Conservation (phyloP, 768 basidiomycete species). For the Mycena leptocephala region DNA sequence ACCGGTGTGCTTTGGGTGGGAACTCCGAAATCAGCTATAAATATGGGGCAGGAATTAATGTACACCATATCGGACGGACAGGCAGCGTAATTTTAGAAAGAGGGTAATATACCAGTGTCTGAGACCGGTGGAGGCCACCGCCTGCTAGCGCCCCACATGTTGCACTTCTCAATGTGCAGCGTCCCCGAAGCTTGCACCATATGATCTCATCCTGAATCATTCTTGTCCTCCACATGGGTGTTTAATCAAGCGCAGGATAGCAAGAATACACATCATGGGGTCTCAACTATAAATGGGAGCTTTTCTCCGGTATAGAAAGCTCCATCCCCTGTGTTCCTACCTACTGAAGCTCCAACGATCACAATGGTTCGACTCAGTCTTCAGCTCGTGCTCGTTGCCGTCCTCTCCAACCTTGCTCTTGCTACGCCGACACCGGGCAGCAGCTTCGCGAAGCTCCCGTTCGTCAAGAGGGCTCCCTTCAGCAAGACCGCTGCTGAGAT, state of each 20-base stretch:
- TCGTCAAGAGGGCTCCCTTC: constrained; percentile 4
- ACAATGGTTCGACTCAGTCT: constrained; percentile 3
- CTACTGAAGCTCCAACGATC: not conserved
- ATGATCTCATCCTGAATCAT: not conserved
- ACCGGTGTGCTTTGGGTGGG: too few relatives aligned
- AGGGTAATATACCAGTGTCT: too few relatives aligned
- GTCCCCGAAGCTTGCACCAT: not conserved
- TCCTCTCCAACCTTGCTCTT: constrained; percentile 3
- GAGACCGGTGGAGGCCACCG: too few relatives aligned
- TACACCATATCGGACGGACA: too few relatives aligned
- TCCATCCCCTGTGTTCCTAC: constrained; percentile 1
- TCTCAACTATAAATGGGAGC: not conserved
- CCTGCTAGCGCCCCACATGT: not conserved
- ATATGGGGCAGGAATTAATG: too few relatives aligned
- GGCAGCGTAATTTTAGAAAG: too few relatives aligned
- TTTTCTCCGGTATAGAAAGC: not conserved
- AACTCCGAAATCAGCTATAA: too few relatives aligned
- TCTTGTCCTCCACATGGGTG: not conserved
- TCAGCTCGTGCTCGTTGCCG: constrained; percentile 1
- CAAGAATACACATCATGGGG: not conserved
- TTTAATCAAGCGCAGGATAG: not conserved
- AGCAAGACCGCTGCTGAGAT: constrained; percentile 5
- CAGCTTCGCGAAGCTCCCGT: constrained; percentile 3
- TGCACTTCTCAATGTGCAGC: constrained; percentile 2
- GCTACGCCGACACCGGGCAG: constrained; percentile 1